phyloP scores from a whole-genome alignment of 805 yeast species.

The Kregervanrija delftensis region DNA sequence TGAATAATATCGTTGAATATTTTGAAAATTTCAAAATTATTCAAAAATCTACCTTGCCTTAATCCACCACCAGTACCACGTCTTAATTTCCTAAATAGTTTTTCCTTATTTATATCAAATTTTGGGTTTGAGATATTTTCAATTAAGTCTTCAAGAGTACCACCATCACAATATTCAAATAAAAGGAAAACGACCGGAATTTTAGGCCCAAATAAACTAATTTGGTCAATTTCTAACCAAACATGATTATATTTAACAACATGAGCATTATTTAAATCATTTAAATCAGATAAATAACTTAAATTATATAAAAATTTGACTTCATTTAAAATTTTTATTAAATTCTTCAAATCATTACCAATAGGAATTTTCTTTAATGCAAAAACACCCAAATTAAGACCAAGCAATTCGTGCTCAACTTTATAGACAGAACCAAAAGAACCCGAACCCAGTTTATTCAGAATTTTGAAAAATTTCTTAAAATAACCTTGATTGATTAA shows the following conservation, averaged over 20 bases:
- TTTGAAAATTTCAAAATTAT: conserved; percentile 55
- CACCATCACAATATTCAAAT: conserved; percentile 86
- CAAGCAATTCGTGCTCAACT: conserved; percentile 75
- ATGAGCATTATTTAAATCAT: conserved; percentile 31
- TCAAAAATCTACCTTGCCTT: conserved; percentile 26
- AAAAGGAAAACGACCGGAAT: conserved; percentile 64
- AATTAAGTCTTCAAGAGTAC: conserved; percentile 70
- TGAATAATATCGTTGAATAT: conserved; percentile 60
- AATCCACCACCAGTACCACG: conserved; percentile 5
- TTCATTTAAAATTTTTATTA: conserved; percentile 66
- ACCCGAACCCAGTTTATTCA: conserved; percentile 67
- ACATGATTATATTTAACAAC: conserved; percentile 84
- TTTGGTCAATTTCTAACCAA: conserved; percentile 69
- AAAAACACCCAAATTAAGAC: conserved; percentile 65
- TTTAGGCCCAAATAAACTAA: conserved; percentile 47
- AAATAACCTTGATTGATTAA: conserved; percentile 82
- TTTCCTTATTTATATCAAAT: conserved; percentile 32
- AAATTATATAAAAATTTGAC: conserved; percentile 62
- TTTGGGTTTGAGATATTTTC: conserved; percentile 30
- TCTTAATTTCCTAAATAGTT: conserved; percentile 21
- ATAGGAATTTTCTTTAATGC: conserved; percentile 83
- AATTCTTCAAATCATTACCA: conserved; percentile 66
- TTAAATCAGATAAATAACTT: conserved; percentile 21
- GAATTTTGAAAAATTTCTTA: conserved; percentile 56
- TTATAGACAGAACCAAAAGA: conserved; percentile 80